phyloP scores from a whole-genome alignment of 768 basidiomycete genomes.

The Xerocomellus intermedius region DNA sequence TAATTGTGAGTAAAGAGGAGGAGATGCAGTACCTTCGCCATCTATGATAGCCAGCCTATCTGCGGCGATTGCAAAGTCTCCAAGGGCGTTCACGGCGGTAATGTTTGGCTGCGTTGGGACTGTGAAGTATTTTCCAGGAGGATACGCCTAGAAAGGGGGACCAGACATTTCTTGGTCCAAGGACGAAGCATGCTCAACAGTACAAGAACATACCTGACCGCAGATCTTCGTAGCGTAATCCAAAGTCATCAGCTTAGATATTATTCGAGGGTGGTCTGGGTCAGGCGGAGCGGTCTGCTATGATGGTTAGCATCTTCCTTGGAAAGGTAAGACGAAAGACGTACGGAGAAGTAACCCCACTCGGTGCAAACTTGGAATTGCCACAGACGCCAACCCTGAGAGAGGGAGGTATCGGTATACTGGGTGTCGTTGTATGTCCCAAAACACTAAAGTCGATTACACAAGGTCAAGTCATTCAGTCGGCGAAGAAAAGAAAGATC shows the following conservation, averaged over 20 bases:
- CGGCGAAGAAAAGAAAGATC: not conserved
- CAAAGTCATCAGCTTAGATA: conserved; percentile 73
- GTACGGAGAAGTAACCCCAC: conserved; percentile 91
- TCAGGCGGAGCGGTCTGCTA: conserved; percentile 72
- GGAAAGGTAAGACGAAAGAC: conserved; percentile 17
- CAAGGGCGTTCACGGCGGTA: conserved; percentile 76
- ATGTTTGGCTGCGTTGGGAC: conserved; percentile 79
- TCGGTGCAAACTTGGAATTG: conserved; percentile 89
- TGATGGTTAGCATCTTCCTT: not conserved
- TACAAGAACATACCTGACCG: conserved; percentile 44
- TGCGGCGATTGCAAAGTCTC: conserved; percentile 79
- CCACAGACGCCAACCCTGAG: conserved; percentile 86
- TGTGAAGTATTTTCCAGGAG: conserved; percentile 69
- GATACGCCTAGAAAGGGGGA: conserved; percentile 54
- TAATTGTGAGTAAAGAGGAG: not conserved
- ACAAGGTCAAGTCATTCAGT: not conserved
- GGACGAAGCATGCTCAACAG: not conserved
- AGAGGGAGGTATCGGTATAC: conserved; percentile 59
- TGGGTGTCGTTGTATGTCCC: conserved; percentile 72
- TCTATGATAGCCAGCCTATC: conserved; percentile 88
- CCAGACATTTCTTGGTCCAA: not conserved
- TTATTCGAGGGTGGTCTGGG: conserved; percentile 64
- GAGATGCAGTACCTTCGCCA: conserved; percentile 58
- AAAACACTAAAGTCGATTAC: conserved; percentile 61
- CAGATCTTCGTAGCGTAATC: conserved; percentile 74